phyloP scores from a whole-genome alignment of 352 stramenopile species.

The Pilasporangium apinafurcum region DNA sequence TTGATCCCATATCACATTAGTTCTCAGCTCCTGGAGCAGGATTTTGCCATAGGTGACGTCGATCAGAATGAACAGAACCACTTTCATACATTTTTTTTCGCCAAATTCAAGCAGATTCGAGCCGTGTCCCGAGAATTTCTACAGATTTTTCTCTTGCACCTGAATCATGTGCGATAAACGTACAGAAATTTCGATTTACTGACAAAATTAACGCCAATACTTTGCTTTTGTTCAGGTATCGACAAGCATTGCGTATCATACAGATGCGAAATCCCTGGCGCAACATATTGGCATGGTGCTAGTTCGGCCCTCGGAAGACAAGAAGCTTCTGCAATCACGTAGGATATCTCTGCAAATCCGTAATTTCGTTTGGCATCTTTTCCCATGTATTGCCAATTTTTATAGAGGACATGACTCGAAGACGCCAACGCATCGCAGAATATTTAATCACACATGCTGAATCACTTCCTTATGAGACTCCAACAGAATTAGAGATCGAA shows the following conservation, averaged over 20 bases:
- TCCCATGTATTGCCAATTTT: not conserved
- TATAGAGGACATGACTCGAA: conserved; percentile 17
- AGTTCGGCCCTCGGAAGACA: conserved; percentile 30
- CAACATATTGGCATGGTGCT: conserved; percentile 27
- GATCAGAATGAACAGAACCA: conserved; percentile 3
- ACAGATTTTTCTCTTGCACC: conserved; percentile 37
- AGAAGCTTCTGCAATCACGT: conserved; percentile 19
- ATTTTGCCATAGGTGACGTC: not conserved
- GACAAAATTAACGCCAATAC: not conserved
- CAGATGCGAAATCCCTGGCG: conserved; percentile 35
- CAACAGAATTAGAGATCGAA: conserved; percentile 24
- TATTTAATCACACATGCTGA: conserved; percentile 45
- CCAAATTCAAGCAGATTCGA: conserved; percentile 27
- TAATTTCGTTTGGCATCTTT: not conserved
- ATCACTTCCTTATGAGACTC: conserved; percentile 31
- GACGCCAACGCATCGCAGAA: conserved; percentile 27
- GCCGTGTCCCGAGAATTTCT: conserved; percentile 34
- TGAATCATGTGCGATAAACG: conserved; percentile 38
- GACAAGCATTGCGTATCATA: conserved; percentile 23
- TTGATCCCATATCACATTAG: conserved; percentile 31
- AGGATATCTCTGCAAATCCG: conserved; percentile 4
- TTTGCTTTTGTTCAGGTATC: conserved; percentile 18
- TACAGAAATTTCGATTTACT: too few relatives aligned
- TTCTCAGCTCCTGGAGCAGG: conserved; percentile 23
- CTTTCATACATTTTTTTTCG: conserved; percentile 5